Conservation (phyloP, 495 filamentous ascomycete species). For the Aspergillus ostianus region DNA sequence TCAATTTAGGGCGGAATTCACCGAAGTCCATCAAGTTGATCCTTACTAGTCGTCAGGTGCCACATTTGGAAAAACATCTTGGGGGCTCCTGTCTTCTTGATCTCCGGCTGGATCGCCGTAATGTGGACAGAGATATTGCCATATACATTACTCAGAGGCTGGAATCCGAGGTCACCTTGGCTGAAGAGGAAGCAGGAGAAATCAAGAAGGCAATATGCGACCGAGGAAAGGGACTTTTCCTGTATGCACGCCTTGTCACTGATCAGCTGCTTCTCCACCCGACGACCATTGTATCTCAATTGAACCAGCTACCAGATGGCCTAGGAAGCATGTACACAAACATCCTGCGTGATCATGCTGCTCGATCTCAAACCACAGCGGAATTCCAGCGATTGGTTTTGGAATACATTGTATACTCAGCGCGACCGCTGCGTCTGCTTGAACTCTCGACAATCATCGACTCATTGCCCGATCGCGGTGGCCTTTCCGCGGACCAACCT, state of each 20-base stretch:
- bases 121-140: constrained; percentile 39
- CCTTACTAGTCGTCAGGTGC: constrained; percentile 41
- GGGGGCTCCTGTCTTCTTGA: constrained; percentile 15
- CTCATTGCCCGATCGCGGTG: constrained; percentile 9
- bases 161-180: constrained; percentile 1
- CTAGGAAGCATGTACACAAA: constrained; percentile 46
- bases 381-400: constrained; percentile 43
- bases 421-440: constrained; percentile 47
- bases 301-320: constrained; percentile 28
- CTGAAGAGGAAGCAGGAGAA: neutral
- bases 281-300: neutral
- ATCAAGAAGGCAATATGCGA: neutral
- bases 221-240: constrained; percentile 4
- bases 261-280: constrained; percentile 30
- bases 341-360: constrained; percentile 42
- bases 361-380: constrained; percentile 27
- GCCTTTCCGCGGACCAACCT: constrained; percentile 11
- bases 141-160: constrained; percentile 32
- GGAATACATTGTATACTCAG: constrained; percentile 46
- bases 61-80: constrained; percentile 12
- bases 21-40: constrained; percentile 40
- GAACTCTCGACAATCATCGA: constrained; percentile 44
- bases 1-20: constrained; percentile 30
- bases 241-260: constrained; percentile 43
- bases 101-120: constrained; percentile 30